Conservation (phyloP, 805 yeast genomes). For the Suhomyces faveliae region DNA sequence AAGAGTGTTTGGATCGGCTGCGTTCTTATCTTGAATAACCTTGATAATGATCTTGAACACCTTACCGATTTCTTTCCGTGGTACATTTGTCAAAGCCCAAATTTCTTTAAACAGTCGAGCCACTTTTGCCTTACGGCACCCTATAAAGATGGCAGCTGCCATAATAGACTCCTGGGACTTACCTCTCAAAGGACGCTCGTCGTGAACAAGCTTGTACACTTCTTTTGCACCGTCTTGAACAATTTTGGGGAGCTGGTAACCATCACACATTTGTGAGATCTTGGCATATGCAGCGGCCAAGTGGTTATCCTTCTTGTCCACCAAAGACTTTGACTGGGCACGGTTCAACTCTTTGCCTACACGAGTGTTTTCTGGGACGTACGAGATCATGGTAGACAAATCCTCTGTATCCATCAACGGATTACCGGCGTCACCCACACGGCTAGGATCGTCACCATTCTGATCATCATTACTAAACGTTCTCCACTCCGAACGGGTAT, state of each 20-base stretch:
- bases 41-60: constrained; percentile 79
- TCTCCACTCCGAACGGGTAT: constrained; percentile 97
- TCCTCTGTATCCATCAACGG: constrained; percentile 90
- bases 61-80: constrained; percentile 90
- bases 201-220: constrained; percentile 87
- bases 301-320: constrained; percentile 85
- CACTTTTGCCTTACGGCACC: constrained; percentile 90
- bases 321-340: constrained; percentile 82
- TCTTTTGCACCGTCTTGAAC: constrained; percentile 98
- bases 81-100: constrained; percentile 91
- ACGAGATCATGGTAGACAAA: constrained; percentile 87
- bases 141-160: constrained; percentile 94
- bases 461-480: constrained; percentile 97
- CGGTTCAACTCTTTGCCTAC: constrained; percentile 87
- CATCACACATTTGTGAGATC: constrained; percentile 95
- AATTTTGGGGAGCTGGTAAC: constrained; percentile 88
- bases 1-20: constrained; percentile 42
- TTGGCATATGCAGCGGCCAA: constrained; percentile 85
- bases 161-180: constrained; percentile 90
- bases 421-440: constrained; percentile 97
- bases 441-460: constrained; percentile 96
- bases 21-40: constrained; percentile 56
- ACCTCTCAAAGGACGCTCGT: constrained; percentile 81
- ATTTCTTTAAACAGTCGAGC: constrained; percentile 95
- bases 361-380: constrained; percentile 79